A percentile compares a stretch with the other conserved stretches of the same genome.
Evolutionary conservation across 352 stramenopile genomes (phyloP).

Genomic region (Phytophthora uliginosa): DNA sequence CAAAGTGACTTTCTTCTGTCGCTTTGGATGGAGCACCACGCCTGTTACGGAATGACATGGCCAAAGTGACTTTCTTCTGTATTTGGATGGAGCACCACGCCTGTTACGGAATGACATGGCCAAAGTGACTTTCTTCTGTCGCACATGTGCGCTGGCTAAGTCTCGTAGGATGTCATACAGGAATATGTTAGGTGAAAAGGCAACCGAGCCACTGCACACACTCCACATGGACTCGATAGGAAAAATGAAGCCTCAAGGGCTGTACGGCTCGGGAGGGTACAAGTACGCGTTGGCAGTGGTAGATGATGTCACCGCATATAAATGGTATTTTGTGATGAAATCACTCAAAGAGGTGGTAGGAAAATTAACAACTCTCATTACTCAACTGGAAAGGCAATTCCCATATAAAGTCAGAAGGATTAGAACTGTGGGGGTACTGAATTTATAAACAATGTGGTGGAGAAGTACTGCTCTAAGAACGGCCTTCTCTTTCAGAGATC

Average conservation of each 20-base stretch:
- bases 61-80: not conserved
- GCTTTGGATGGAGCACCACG: too few relatives aligned
- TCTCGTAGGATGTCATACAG: not conserved
- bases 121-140: not conserved
- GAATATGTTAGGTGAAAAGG: not conserved
- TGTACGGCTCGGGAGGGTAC: constrained; percentile 3
- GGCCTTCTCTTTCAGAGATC: not conserved
- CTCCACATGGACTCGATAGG: not conserved
- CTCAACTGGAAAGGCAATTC: not conserved
- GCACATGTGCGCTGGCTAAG: not conserved
- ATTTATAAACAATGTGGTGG: not conserved
- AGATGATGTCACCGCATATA: constrained; percentile 13
- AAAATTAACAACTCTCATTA: not conserved
- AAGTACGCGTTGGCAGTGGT: not conserved
- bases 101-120: not conserved
- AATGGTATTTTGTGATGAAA: constrained; percentile 24
- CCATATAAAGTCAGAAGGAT: not conserved
- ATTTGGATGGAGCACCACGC: not conserved
- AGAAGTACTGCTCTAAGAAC: not conserved
- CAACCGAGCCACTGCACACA: not conserved
- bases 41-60: not conserved
- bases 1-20: too few relatives aligned
- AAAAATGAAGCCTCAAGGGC: not conserved
- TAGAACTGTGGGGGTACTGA: constrained; percentile 9
- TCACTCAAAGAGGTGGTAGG: constrained; percentile 8